Percentiles rank a stretch among this genome's conserved stretches.
Conservation (phyloP, 495 filamentous ascomycete species). For the Tuber aestivum region DNA sequence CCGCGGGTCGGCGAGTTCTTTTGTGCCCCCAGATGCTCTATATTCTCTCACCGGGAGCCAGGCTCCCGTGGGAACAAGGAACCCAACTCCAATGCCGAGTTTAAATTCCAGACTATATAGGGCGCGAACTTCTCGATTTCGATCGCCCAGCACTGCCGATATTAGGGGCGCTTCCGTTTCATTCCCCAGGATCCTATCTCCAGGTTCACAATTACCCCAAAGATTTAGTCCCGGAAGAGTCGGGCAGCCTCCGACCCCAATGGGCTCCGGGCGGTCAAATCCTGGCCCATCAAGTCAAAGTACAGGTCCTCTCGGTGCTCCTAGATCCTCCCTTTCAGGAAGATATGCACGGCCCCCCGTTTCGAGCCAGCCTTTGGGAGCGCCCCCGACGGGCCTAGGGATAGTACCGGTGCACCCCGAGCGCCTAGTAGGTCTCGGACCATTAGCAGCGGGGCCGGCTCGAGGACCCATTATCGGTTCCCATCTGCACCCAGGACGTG, state of each 20-base stretch:
- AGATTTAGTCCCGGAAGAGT: background rate
- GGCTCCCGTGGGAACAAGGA: background rate
- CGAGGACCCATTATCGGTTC: background rate
- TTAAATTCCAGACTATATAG: background rate
- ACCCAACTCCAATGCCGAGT: background rate
- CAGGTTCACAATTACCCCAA: background rate
- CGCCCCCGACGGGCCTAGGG: background rate
- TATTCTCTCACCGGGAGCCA: background rate
- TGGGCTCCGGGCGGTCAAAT: background rate
- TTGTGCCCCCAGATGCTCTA: background rate
- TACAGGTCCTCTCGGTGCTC: background rate
- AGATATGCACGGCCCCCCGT: background rate
- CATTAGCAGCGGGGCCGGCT: background rate
- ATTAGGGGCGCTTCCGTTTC: background rate
- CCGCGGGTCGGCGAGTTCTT: background rate
- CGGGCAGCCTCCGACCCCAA: background rate
- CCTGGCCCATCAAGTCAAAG: background rate
- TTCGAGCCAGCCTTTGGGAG: background rate
- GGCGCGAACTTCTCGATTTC: background rate
- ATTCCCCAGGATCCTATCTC: background rate
- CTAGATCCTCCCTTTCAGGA: background rate
- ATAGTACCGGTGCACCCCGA: background rate
- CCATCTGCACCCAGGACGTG: background rate
- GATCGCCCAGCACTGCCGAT: background rate
- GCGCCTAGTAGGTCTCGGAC: background rate